Base-by-base conservation (phyloP, 768 basidiomycete species). In the Phaffia australis region DNA sequence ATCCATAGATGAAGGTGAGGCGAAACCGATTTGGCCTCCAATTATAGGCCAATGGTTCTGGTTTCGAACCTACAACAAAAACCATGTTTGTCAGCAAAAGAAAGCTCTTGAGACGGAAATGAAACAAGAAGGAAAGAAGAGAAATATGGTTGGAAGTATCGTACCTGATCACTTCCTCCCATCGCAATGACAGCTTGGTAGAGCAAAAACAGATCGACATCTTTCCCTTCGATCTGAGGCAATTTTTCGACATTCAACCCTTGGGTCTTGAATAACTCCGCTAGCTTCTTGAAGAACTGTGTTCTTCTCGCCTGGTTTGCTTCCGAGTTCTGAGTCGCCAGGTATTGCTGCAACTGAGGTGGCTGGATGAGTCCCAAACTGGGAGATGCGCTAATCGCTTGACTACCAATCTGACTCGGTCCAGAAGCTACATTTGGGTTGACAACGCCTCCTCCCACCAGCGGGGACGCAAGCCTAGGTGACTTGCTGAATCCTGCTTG, bases 21-120 rank as follows among this genome's bases (percentile, higher is more conserved):
- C 42, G 23, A 67, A 47, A 7, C 52, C 59, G 21, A 60, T 54
- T 21, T 67, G 66, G 52, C 60, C 66, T 18, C 59, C 66, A 48
- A 67, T 54, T 52, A 67, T 47, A 23, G 66, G 60, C 66, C 66
- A 67, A 3, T 61, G 60, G 47, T 67, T 67, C 29, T 55, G 60
- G 32, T 50, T 42, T n/a, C 25, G 29, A n/a, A 65, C 64, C 57
- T 64, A 30, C 1, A 14, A 56, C 32, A 42, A 42, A 42, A 42
- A 42, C 35, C n/a, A n/a, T n/a, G 35, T 11, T 42, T 42, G 35
- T 42, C 35, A 42, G 35, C 35, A 42, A 42, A 11, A 25, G 8
- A 49, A 25, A 46, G 16, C 30, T 29, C 25, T 18, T 15, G 18
- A 32, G 35, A 4, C 18, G 8, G 25, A 46, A 25, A 61, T 35